Conservation (phyloP, 768 basidiomycete genomes). For the Hortiboletus flavorubellus region DNA sequence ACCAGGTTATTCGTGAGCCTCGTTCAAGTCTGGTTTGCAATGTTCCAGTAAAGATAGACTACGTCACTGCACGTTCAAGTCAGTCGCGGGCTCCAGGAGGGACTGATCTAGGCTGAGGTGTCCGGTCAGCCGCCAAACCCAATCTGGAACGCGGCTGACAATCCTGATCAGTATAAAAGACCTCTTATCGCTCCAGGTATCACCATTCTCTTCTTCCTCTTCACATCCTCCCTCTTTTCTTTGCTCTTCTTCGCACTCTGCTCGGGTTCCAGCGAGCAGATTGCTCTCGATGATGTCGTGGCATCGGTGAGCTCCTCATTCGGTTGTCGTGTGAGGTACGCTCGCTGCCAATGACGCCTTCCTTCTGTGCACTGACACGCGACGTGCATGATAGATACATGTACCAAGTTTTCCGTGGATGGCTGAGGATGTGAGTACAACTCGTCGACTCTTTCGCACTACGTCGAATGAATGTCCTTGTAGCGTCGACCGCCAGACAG, state of each 20-base stretch:
- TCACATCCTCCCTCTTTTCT: background rate
- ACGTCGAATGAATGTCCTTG: background rate
- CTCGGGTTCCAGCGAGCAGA: background rate
- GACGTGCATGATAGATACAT: background rate
- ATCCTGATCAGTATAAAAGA: background rate
- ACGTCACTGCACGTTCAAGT: too few relatives aligned
- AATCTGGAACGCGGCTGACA: constrained; percentile 6
- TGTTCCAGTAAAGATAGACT: too few relatives aligned
- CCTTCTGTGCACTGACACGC: background rate
- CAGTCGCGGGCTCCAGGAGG: background rate
- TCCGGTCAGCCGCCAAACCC: background rate
- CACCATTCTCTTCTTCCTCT: constrained; percentile 2
- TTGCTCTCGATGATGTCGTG: background rate
- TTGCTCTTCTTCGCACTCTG: background rate
- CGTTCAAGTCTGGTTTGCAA: too few relatives aligned
- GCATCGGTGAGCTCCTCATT: background rate
- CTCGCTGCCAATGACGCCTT: background rate
- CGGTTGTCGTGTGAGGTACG: background rate
- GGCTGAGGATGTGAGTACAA: background rate
- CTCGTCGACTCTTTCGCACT: background rate
- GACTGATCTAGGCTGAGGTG: background rate
- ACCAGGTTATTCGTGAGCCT: too few relatives aligned
- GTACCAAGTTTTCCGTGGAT: background rate
- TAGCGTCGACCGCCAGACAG: background rate
- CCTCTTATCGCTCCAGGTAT: background rate